Percentiles rank a stretch among this genome's conserved stretches.
phyloP scores from a whole-genome alignment of 768 basidiomycete species.

The Suillus subluteus region DNA sequence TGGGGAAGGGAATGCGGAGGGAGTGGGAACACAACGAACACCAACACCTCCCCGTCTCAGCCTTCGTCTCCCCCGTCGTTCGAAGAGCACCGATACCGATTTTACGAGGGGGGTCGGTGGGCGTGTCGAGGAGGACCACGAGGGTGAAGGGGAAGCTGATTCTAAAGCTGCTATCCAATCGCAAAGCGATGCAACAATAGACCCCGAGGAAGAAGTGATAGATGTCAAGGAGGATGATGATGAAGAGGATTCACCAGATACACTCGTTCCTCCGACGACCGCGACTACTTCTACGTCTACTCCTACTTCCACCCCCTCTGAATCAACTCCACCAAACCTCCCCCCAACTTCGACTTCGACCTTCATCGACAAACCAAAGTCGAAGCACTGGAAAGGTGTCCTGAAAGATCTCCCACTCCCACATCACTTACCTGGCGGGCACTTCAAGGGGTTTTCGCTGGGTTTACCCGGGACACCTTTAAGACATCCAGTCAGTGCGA shows the following conservation, averaged over 20 bases:
- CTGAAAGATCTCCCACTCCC: constrained; percentile 44
- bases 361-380: constrained; percentile 1
- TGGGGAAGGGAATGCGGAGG: not conserved
- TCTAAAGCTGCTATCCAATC: not conserved
- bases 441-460: constrained; percentile 18
- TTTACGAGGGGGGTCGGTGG: constrained; percentile 1
- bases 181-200: not conserved
- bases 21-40: not conserved
- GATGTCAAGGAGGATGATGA: not conserved
- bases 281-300: constrained; percentile 9
- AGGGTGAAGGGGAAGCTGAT: constrained; percentile 11
- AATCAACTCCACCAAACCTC: not conserved
- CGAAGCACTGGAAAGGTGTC: constrained; percentile 39
- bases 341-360: constrained; percentile 7
- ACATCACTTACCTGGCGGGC: constrained; percentile 17
- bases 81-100: constrained; percentile 19
- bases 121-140: constrained; percentile 12
- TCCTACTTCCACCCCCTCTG: not conserved
- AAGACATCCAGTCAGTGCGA: constrained; percentile 1
- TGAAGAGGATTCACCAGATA: constrained; percentile 14
- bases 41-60: constrained; percentile 1
- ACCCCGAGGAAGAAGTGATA: not conserved
- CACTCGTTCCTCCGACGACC: constrained; percentile 10
- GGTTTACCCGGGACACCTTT: constrained; percentile 16
- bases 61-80: constrained; percentile 15